Base-by-base conservation (phyloP, 2,329 filamentous ascomycete genomes). In the Alternaria sp. region DNA sequence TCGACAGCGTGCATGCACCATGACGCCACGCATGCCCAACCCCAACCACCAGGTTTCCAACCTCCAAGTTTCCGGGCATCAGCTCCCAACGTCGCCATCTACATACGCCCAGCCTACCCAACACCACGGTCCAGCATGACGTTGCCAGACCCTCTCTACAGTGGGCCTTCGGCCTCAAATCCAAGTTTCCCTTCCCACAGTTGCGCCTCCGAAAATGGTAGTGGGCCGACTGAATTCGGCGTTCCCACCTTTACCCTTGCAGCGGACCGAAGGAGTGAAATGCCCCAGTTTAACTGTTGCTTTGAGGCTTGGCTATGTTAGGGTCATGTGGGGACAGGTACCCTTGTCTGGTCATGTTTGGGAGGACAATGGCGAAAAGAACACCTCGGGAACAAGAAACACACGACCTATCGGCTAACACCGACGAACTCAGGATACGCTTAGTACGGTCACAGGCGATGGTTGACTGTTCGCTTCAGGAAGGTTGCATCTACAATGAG, bases 91-190 rank as follows among this genome's bases (percentile, higher is more conserved):
- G 32, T 49, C 3, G 32, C 30, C 30, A 25, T 49, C 18, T 20
- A 49, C 30, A 22, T 20, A 49, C 30, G 38, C 46, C 34, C 34
- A 34, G 46, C 18, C 18, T 34, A 25, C 46, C 46, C 46, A 49
- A 49, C 32, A 25, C 46, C 46, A 50, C 32, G 32, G 46, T 36
- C 30, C 30, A 38, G 25, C 20, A 50, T 50, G 46, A 36, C 46
- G 30, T 50, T 50, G 46, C 32, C 30, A 38, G 46, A 50, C 46
- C 46, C 46, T 50, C 46, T 50, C 32, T 50, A 38, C 46, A 36
- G 46, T 50, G 46, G 46, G 34, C 46, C 43, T n/a, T 36, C 11
- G 30, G 30, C 22, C 20, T 38, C 46, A 50, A 50, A 25, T 36
- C 11, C 46, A 36, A 38, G 30, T 50, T 36, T 38, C 46, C 46